phyloP scores from a whole-genome alignment of 1,284 basidiomycete species.

The Boletus smithii region DNA sequence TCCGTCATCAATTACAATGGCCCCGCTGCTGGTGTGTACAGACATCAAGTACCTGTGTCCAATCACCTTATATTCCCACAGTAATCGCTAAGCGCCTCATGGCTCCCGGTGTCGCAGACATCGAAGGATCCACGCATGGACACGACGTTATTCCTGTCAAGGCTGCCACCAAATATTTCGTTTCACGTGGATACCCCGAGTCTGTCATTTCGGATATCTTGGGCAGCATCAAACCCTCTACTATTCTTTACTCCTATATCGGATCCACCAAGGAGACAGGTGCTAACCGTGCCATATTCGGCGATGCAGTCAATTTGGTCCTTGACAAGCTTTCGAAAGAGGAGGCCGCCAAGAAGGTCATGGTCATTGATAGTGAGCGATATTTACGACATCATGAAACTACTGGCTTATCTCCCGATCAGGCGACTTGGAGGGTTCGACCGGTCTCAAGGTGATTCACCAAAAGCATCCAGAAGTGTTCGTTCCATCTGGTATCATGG shows the following conservation, averaged over 20 bases:
- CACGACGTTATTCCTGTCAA: conserved; percentile 84
- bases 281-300: conserved; percentile 79
- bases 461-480: conserved; percentile 86
- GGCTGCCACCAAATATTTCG: conserved; percentile 69
- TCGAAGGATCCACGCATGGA: conserved; percentile 74
- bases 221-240: conserved; percentile 58
- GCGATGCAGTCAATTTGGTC: conserved; percentile 76
- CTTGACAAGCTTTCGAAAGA: conserved; percentile 72
- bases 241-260: conserved; percentile 56
- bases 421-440: conserved; percentile 84
- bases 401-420: conserved; percentile 4
- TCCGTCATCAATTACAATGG: conserved; percentile 57
- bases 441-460: conserved; percentile 81
- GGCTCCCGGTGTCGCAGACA: conserved; percentile 76
- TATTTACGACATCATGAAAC: not conserved
- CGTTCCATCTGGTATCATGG: conserved; percentile 79
- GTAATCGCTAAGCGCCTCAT: conserved; percentile 74
- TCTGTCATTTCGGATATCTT: conserved; percentile 53
- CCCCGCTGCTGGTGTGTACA: conserved; percentile 65
- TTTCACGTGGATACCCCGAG: conserved; percentile 58
- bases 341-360: conserved; percentile 73
- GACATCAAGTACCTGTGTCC: not conserved
- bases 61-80: conserved; percentile 6
- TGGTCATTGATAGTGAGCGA: conserved; percentile 77
- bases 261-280: conserved; percentile 72